A percentile compares a stretch with the other conserved stretches of the same genome.
phyloP scores from a whole-genome alignment of 164 flowering plant genomes.

The Magnolia kwangsiensis region DNA sequence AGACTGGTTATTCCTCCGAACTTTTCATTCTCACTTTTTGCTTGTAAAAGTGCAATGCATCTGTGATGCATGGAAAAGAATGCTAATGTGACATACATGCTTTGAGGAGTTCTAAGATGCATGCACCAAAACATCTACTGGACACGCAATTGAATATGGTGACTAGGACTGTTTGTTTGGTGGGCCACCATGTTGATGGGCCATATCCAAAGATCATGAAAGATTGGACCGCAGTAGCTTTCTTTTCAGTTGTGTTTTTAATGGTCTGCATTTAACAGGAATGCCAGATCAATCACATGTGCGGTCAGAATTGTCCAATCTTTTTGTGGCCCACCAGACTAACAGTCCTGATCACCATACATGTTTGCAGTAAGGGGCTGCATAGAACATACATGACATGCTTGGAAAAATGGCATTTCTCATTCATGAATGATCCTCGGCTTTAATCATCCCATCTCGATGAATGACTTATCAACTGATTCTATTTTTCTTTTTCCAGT shows the following conservation, averaged over 20 bases:
- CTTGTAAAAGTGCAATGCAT: too few species aligned
- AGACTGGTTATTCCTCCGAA: too few species aligned
- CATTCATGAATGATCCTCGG: too few species aligned
- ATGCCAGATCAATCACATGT: not conserved
- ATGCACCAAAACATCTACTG: too few species aligned
- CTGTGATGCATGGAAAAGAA: too few species aligned
- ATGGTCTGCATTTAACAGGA: not conserved
- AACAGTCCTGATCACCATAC: not conserved
- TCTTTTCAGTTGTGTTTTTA: too few species aligned
- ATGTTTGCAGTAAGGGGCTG: not conserved
- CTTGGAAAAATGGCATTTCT: not conserved
- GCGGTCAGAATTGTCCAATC: not conserved
- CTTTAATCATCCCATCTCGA: not conserved
- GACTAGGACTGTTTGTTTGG: not conserved
- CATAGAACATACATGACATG: not conserved
- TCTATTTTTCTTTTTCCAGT: not conserved
- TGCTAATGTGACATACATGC: too few species aligned
- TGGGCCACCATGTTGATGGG: not conserved
- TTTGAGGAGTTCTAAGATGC: too few species aligned
- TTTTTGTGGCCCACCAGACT: not conserved
- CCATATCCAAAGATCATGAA: not conserved
- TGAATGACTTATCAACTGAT: not conserved
- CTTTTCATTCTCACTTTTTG: too few species aligned
- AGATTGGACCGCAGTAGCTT: too few species aligned
- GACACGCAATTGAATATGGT: not conserved